These are phyloP conservation scores for Chaetomiaceae sp. DNA, from an alignment of 2,329 filamentous ascomycete genomes.

Conservation along the genomic window DNA sequence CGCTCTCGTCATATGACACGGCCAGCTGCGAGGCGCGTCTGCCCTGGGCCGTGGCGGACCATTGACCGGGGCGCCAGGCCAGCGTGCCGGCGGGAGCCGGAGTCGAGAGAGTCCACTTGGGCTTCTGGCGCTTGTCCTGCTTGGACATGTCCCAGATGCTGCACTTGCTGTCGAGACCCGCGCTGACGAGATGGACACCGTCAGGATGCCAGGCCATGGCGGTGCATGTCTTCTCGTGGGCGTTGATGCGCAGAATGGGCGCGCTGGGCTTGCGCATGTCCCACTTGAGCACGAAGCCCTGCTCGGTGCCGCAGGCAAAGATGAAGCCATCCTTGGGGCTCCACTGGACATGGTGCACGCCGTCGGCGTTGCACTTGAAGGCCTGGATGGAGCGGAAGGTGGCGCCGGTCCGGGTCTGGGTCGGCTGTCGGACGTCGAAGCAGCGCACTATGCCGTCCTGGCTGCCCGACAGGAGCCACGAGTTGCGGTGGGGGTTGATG, in stretches of 20 bases:
- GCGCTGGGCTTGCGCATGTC: constrained; percentile 52
- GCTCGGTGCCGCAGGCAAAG: constrained; percentile 62
- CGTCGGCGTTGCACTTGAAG: constrained; percentile 50
- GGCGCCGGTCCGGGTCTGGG: constrained; percentile 44
- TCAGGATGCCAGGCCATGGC: constrained; percentile 65
- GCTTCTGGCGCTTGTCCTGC: constrained; percentile 59
- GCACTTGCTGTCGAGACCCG: constrained; percentile 57
- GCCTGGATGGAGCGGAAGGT: constrained; percentile 47
- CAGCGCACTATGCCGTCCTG: constrained; percentile 60
- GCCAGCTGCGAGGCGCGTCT: constrained; percentile 58
- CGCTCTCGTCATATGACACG: constrained; percentile 56
- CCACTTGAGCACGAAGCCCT: constrained; percentile 60
- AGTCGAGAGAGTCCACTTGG: constrained; percentile 57
- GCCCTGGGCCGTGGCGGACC: constrained; percentile 60
- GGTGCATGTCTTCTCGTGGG: constrained; percentile 56
- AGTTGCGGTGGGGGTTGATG: constrained; percentile 56
- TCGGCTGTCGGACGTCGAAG: constrained; percentile 52
- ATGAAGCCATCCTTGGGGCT: constrained; percentile 57
- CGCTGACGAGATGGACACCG: constrained; percentile 61
- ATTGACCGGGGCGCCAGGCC: constrained; percentile 60
- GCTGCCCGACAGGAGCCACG: constrained; percentile 57
- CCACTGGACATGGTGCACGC: constrained; percentile 61
- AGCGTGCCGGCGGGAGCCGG: constrained; percentile 57
- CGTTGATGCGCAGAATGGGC: constrained; percentile 56
- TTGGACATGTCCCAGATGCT: constrained; percentile 62